Percentiles rank a stretch among this genome's conserved stretches.
phyloP scores from a whole-genome alignment of 306 rosid species.

The Macrotyloma uniflorum region DNA sequence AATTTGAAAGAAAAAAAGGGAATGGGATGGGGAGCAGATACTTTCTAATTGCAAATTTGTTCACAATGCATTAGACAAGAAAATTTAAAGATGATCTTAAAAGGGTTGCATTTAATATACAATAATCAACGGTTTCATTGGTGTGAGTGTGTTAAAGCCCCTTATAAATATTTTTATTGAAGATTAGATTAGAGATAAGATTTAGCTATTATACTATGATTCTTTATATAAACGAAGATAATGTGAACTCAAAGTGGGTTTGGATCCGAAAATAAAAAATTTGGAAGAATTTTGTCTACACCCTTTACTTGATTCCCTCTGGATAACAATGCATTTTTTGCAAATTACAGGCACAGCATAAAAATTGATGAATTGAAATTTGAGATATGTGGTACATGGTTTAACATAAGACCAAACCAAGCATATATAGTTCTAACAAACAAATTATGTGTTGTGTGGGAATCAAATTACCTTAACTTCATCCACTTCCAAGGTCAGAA shows the following conservation, averaged over 20 bases:
- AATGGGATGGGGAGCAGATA: slow-evolving; percentile 19
- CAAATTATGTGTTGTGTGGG: slow-evolving; percentile 15
- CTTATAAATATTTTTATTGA: background rate
- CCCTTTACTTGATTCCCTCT: slow-evolving; percentile 19
- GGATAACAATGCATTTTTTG: slow-evolving; percentile 3
- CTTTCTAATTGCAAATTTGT: background rate
- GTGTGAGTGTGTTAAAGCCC: background rate
- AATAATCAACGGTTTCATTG: slow-evolving; percentile 10
- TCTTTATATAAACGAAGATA: slow-evolving; percentile 1
- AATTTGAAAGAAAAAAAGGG: background rate
- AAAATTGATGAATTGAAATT: slow-evolving; percentile 1
- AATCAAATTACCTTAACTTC: slow-evolving; percentile 52
- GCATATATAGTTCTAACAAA: background rate
- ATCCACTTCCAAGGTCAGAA: slow-evolving; percentile 56
- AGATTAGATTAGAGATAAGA: slow-evolving; percentile 37
- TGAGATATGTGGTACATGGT: background rate
- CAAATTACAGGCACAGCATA: background rate
- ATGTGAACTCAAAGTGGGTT: slow-evolving; percentile 40
- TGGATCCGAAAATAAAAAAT: slow-evolving; percentile 30
- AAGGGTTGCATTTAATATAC: background rate
- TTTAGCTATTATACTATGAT: background rate
- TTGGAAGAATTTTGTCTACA: slow-evolving; percentile 5
- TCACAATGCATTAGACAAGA: slow-evolving; percentile 4
- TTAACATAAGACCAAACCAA: slow-evolving; percentile 14
- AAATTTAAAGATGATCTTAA: slow-evolving; percentile 4